Conservation (phyloP, 768 basidiomycete genomes). For the Russula emetica region DNA sequence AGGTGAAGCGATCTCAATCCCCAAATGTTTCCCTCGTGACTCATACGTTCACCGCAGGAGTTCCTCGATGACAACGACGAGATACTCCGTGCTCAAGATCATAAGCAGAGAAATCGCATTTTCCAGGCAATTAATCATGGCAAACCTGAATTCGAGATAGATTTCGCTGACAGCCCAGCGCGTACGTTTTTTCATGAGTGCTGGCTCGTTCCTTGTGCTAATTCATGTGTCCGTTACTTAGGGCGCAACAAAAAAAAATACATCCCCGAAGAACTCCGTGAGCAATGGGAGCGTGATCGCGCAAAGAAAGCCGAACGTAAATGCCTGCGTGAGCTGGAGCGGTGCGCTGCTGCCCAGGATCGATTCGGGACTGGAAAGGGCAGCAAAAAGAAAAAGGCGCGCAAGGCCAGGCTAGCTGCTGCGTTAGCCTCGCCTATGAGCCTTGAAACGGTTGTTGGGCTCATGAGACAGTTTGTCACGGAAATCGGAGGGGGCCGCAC, state of each 20-base stretch:
- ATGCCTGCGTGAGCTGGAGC: slow-evolving; percentile 52
- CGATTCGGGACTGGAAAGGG: slow-evolving; percentile 58
- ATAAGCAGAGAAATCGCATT: slow-evolving; percentile 49
- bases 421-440: slow-evolving; percentile 47
- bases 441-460: slow-evolving; percentile 49
- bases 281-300: slow-evolving; percentile 79
- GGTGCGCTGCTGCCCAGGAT: slow-evolving; percentile 55
- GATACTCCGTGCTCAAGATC: slow-evolving; percentile 42
- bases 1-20: slow-evolving; percentile 19
- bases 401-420: slow-evolving; percentile 61
- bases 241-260: slow-evolving; percentile 47
- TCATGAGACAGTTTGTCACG: slow-evolving; percentile 61
- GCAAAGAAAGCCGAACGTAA: slow-evolving; percentile 77
- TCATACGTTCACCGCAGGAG: slow-evolving; percentile 9
- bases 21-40: slow-evolving; percentile 13
- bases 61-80: slow-evolving; percentile 53
- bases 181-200: slow-evolving; percentile 42
- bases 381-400: slow-evolving; percentile 66
- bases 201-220: background rate
- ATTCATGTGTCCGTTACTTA: slow-evolving; percentile 17
- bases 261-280: slow-evolving; percentile 54
- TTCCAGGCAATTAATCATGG: slow-evolving; percentile 62
- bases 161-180: slow-evolving; percentile 39
- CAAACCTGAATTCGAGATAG: slow-evolving; percentile 37
- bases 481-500: slow-evolving; percentile 47